Evolutionary conservation across 2,329 filamentous ascomycete species (phyloP).

Genomic region (Fusarium sp.): DNA sequence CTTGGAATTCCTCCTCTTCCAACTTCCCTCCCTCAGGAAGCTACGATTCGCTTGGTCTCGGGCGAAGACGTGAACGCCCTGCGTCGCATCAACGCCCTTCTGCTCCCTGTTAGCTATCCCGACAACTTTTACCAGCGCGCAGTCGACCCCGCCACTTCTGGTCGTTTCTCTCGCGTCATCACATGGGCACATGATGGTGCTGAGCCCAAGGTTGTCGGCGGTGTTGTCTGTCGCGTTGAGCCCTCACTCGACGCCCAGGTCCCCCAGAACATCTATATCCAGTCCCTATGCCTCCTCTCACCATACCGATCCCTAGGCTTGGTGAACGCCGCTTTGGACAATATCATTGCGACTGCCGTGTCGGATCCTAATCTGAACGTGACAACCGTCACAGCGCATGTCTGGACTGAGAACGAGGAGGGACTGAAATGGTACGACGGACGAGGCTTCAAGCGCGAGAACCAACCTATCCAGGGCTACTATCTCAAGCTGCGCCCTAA

Average conservation of each 20-base stretch:
- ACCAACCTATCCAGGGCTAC: constrained; percentile 68
- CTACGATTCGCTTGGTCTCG: constrained; percentile 66
- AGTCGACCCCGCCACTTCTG: constrained; percentile 63
- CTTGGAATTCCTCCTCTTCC: constrained; percentile 51
- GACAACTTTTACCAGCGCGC: constrained; percentile 74
- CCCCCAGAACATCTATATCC: constrained; percentile 72
- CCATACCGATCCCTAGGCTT: constrained; percentile 74
- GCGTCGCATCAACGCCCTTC: constrained; percentile 75
- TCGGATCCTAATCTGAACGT: constrained; percentile 57
- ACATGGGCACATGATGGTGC: constrained; percentile 65
- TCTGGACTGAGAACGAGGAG: constrained; percentile 77
- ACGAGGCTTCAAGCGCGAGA: constrained; percentile 68
- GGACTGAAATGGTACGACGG: constrained; percentile 74
- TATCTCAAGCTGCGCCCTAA: constrained; percentile 74
- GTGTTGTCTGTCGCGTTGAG: constrained; percentile 74
- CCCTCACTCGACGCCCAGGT: constrained; percentile 46
- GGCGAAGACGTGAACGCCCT: constrained; percentile 69
- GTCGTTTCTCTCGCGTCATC: constrained; percentile 72
- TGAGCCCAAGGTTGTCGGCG: constrained; percentile 70
- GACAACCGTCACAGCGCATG: constrained; percentile 71
- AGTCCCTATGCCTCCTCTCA: constrained; percentile 73
- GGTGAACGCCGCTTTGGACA: constrained; percentile 69
- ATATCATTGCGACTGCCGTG: constrained; percentile 61
- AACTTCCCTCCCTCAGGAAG: constrained; percentile 61
- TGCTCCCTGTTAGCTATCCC: constrained; percentile 75